Base-by-base conservation (phyloP, 2,329 filamentous ascomycete species). In the Colletotrichum gloeosporioides region DNA sequence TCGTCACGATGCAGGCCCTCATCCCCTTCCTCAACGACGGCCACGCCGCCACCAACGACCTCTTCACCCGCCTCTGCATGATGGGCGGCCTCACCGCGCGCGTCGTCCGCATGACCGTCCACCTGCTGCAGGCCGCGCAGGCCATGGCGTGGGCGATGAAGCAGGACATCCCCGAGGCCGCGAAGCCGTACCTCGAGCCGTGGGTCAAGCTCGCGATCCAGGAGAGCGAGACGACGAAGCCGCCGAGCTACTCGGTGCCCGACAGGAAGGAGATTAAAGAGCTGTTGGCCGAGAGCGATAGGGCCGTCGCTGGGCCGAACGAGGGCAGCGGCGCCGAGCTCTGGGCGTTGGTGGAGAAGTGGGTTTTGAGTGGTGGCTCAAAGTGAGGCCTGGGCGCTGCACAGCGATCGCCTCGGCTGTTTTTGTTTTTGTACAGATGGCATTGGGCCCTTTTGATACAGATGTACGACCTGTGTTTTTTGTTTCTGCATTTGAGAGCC, bases 101-200 rank as follows among this genome's bases (percentile, higher is more conserved):
- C 22, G 74, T 76, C 10, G 74, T 76, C 22, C 61, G 55, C n/a
- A 76, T 76, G 74, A 69, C 74, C 16, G 66, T 76, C 44, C 69
- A 76, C 70, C 74, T 76, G 1, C 36, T 76, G 2, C 74, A 76
- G 59, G 74, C 74, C 22, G 63, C 67, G 15, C 74, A 76, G 18
- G 74, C 70, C 25, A 76, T 76, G 74, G 74, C 74, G 13, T 76
- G 74, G 74, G 74, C 74, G 4, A 76, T 74, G 74, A 74, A 76
- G 32, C 65, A 69, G 32, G 65, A 74, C 25, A 73, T 76, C 0
- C 74, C 74, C 22, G 57, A 36, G n/a, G 59, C 44, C 4, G 74
- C 74, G 22, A 64, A 59, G 34, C 70, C 59, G 22, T 68, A 69
- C 44, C 74, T 76, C 12, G 70, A 76, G 4, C 74, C 74, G 2